Evolutionary conservation across 2,329 filamentous ascomycete species (phyloP).

Genomic region (Tricladium varicosporioides): DNA sequence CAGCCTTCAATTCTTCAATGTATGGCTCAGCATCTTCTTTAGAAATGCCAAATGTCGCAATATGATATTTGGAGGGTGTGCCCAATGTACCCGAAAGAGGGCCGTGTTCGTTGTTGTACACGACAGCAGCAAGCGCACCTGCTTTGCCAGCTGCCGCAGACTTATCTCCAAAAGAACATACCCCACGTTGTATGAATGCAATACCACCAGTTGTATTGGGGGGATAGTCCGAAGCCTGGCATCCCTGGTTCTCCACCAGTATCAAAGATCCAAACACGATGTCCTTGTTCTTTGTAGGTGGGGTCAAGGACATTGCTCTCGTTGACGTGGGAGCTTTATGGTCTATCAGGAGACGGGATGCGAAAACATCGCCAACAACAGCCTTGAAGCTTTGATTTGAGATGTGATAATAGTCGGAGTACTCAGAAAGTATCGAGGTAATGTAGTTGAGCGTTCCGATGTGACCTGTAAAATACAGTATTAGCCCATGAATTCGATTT

Average conservation of each 20-base stretch:
- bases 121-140: conserved; percentile 67
- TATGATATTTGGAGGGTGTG: conserved; percentile 53
- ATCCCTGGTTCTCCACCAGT: conserved; percentile 62
- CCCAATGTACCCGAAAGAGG: conserved; percentile 62
- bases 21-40: conserved; percentile 57
- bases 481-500: conserved; percentile 28
- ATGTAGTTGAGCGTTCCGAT: conserved; percentile 64
- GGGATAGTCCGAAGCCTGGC: conserved; percentile 62
- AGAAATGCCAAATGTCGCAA: conserved; percentile 68
- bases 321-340: conserved; percentile 49
- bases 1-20: conserved; percentile 50
- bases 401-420: conserved; percentile 60
- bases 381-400: conserved; percentile 64
- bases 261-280: conserved; percentile 59
- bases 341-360: conserved; percentile 57
- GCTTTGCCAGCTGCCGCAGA: conserved; percentile 65
- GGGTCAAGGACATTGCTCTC: conserved; percentile 62
- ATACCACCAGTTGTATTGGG: conserved; percentile 58
- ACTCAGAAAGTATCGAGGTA: conserved; percentile 49
- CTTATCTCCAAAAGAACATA: conserved; percentile 71
- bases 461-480: conserved; percentile 49
- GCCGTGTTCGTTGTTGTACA: conserved; percentile 66
- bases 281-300: conserved; percentile 58
- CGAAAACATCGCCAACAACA: conserved; percentile 56
- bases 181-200: conserved; percentile 68